phyloP scores from a whole-genome alignment of 2,329 filamentous ascomycete genomes.

The Orbilia javanica region DNA sequence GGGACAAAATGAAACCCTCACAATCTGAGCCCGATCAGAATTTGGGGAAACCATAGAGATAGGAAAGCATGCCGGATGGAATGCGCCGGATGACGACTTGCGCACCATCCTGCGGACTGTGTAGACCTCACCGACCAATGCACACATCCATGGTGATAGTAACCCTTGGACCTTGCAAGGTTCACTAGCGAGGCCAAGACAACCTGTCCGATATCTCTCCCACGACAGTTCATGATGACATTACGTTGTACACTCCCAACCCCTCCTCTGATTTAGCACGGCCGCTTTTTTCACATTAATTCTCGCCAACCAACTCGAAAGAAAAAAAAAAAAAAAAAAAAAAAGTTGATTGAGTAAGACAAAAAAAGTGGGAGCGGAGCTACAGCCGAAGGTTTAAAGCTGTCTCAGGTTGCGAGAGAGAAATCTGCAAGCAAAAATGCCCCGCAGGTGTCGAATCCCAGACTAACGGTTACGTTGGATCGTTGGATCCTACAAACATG shows the following conservation, averaged over 20 bases:
- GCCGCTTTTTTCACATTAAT: constrained; percentile 16
- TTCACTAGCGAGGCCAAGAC: constrained; percentile 28
- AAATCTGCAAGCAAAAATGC: constrained; percentile 24
- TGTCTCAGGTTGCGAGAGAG: constrained; percentile 48
- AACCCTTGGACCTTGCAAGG: constrained; percentile 28
- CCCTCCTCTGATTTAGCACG: constrained; percentile 8
- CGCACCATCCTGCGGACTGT: too few species aligned
- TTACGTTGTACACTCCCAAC: not conserved
- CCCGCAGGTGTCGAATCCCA: constrained; percentile 34
- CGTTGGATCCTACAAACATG: constrained; percentile 25
- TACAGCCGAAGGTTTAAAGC: constrained; percentile 35
- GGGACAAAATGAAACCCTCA: constrained; percentile 15
- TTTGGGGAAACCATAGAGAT: constrained; percentile 28
- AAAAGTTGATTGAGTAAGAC: constrained; percentile 12
- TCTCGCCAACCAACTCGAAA: constrained; percentile 33
- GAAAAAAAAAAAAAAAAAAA: not conserved
- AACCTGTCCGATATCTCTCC: constrained; percentile 21
- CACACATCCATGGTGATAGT: constrained; percentile 11
- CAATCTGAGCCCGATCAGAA: constrained; percentile 19
- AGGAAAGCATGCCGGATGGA: constrained; percentile 12
- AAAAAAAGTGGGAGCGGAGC: not conserved
- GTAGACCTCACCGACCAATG: constrained; percentile 23
- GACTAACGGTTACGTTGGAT: not conserved
- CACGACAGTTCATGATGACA: constrained; percentile 8
- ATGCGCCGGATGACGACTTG: constrained; percentile 39